Conservation (phyloP, 371 early-diverging fungal species). For the Zopfochytrium polystomum region DNA sequence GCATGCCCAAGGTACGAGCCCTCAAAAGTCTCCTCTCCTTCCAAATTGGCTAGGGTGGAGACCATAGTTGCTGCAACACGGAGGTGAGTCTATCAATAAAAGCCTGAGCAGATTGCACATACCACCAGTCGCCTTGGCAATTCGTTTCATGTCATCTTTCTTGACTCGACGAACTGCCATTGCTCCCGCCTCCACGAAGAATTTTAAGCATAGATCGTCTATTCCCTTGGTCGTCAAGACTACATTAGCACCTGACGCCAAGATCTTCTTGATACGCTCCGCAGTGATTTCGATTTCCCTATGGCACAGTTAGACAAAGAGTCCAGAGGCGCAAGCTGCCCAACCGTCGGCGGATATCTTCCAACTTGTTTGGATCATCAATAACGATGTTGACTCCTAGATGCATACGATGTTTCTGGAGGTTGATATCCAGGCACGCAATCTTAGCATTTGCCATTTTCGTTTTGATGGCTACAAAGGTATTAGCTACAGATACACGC, state of each 20-base stretch:
- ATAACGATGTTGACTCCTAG: constrained; percentile 97
- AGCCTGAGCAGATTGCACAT: constrained; percentile 2
- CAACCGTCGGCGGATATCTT: constrained; percentile 93
- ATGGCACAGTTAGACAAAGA: constrained; percentile 2
- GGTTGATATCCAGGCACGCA: constrained; percentile 98
- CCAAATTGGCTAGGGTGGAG: constrained; percentile 95
- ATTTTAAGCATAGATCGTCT: constrained; percentile 97
- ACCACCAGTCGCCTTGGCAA: constrained; percentile 96
- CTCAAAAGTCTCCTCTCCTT: constrained; percentile 96
- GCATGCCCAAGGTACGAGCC: constrained; percentile 88
- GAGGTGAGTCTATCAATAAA: constrained; percentile 1
- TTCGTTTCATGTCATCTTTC: constrained; percentile 96
- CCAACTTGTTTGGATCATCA: constrained; percentile 97
- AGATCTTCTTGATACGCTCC: constrained; percentile 93
- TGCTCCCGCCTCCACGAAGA: constrained; percentile 95
- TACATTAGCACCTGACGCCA: constrained; percentile 97
- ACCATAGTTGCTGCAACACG: constrained; percentile 75
- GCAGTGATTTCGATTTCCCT: constrained; percentile 95
- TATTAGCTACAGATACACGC: constrained; percentile 3
- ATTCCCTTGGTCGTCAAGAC: constrained; percentile 99
- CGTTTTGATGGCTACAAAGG: constrained; percentile 77
- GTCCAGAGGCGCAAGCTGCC: no score
- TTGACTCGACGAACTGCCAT: constrained; percentile 95
- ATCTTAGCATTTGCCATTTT: constrained; percentile 90
- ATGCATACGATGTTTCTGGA: constrained; percentile 98